Base-by-base conservation (phyloP, 495 filamentous ascomycete genomes). In the Lentithecium fluviatile region DNA sequence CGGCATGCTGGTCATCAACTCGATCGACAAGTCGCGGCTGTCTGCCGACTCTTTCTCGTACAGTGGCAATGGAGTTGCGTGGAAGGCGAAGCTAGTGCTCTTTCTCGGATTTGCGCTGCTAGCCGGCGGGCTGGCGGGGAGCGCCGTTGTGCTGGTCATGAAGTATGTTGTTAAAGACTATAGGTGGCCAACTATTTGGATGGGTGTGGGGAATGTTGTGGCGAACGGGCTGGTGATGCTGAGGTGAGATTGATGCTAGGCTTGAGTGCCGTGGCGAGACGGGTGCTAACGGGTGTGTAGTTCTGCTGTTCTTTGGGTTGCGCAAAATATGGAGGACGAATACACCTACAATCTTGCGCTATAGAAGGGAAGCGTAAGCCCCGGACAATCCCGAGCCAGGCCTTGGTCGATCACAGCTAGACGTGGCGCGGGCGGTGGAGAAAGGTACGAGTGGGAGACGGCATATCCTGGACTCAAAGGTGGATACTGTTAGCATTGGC, bases 1-100 rank as follows among this genome's bases (percentile, higher is more conserved):
- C 20, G 95, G 95, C 46, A 97, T 97, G 95, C 87, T 97, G 7
- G 91, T 97, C 60, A 97, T 99, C 83, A 99, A 97, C 80, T 89
- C 85, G 56, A 96, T 99, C 66, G 95, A 99, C 73, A 97, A 97
- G 79, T 82, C 85, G 12, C 80, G 91, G 19, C 77, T 99, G 67
- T 87, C 85, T 58, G 88, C 87, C 43, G 94, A 97, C 74, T 87
- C 80, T 66, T 97, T 89, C 75, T 87, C 82, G 66, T 97, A 98
- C 72, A 86, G 81, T 29, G 92, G 95, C 0, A 83, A 78, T 34
- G 89, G 90, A 1, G 92, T 97, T 37, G 90, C 93, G 12, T 97
- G 94, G 94, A 97, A 96, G 78, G 95, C 95, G 43, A 81, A 89
- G 58, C 85, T 97, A 70, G 91, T 99, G 65, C 79, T 99, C 53